Evolutionary conservation across 257 asterid species (phyloP).

Genomic region (Solanum appendiculatum): DNA sequence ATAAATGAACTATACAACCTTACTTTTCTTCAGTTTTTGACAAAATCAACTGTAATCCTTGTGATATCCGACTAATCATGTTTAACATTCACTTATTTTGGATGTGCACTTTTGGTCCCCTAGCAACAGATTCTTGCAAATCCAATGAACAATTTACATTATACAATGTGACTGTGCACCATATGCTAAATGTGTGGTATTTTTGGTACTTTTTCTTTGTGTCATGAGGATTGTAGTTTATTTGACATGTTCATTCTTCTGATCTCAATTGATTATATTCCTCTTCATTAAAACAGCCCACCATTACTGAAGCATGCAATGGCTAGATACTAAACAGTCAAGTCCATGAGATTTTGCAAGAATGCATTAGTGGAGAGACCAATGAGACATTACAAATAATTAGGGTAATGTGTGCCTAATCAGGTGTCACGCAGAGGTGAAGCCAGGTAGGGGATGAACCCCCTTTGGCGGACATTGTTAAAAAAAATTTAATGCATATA

Average conservation of each 20-base stretch:
- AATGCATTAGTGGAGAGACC: background rate
- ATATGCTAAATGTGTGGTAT: background rate
- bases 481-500: background rate
- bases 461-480: background rate
- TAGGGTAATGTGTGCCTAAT: background rate
- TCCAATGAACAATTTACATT: background rate
- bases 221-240: background rate
- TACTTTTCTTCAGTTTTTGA: background rate
- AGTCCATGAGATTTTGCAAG: background rate
- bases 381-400: background rate
- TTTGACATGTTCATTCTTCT: background rate
- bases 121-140: background rate
- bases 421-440: background rate
- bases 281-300: background rate
- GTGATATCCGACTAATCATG: background rate
- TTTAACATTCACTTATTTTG: background rate
- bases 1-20: background rate
- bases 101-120: background rate
- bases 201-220: background rate
- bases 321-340: background rate
- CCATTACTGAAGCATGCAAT: background rate
- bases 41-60: background rate
- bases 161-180: background rate
- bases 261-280: background rate
- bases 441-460: background rate